Evolutionary conservation across 108 stramenopile species (phyloP), one percentile per base, ranked within the genome.

Genomic region (Nannochloropsis oceanica): DNA sequence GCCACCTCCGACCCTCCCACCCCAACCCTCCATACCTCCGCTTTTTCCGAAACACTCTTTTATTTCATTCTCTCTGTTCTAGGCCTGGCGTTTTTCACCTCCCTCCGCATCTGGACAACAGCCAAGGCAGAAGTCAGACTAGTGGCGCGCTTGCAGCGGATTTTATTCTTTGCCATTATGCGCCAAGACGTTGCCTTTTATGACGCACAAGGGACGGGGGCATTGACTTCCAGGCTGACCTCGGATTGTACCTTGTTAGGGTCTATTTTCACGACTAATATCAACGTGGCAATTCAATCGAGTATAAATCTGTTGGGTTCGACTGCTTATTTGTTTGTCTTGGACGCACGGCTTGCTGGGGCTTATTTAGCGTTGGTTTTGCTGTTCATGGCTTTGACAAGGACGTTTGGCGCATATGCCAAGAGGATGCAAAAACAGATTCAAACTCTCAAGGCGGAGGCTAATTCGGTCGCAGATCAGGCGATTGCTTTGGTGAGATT

Each of bases 101-200:
- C 26, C 20, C 83, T 26, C 20, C 83, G 83, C 42, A 83, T 83
- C 27, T 83, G 83, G 83, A 42, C 34, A 2, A 46, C 83, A 13
- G 83, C 83, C 83, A 83, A 83, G 83, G 10, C 83, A 83, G 83
- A 83, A 42, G 83, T 83, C 3, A 26, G 83, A 42, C 42, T 83
- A 20, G 42, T 83, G 83, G 83, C 83, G 42, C 27, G 83, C 24
- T 20, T 83, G 1, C 83, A 83, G 26, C 7, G 83, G n/a, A 42
- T 83, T 20, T 42, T 83, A 20, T 83, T 83, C 42, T 27, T 42
- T 12, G 83, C 83, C 8, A 83, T 83, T 42, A 34, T 83, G 24
- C 83, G 10, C 83, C 83, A 83, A 13, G 83, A 83, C 42, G 42
- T 83, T 42, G 42, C 34, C 83, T 83, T 42, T 42, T 43, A 42